Percentiles rank a stretch among this genome's conserved stretches.
phyloP scores from a whole-genome alignment of 345 rosid genomes.

The Melaleuca alternifolia region DNA sequence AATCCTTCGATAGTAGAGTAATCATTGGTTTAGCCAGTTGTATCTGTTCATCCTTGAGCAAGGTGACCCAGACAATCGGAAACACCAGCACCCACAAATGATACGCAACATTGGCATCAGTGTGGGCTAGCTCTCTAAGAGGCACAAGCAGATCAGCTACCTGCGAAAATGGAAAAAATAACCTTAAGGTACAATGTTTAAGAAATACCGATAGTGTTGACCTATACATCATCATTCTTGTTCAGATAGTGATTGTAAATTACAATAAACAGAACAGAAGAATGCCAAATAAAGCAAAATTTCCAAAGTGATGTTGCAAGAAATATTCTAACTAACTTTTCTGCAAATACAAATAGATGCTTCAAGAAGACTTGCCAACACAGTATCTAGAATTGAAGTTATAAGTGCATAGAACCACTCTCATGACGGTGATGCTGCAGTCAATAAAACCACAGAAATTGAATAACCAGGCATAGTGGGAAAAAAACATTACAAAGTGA shows the following conservation, averaged over 20 bases:
- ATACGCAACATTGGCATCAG: conserved; percentile 92
- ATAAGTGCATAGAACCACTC: neutral
- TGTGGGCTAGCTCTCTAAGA: conserved; percentile 89
- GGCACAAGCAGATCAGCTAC: conserved; percentile 88
- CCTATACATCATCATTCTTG: neutral
- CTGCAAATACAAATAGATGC: neutral
- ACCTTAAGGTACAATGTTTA: neutral
- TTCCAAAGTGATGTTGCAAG: neutral
- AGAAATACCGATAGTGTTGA: neutral
- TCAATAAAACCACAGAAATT: neutral
- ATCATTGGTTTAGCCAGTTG: conserved; percentile 88
- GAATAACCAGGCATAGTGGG: neutral
- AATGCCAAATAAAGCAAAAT: neutral
- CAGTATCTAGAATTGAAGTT: neutral
- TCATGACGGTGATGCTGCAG: neutral
- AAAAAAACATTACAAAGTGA: neutral
- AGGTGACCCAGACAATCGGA: conserved; percentile 95
- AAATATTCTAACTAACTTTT: neutral
- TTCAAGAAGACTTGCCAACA: neutral
- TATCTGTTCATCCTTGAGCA: conserved; percentile 82
- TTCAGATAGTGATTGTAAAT: neutral
- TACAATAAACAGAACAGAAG: neutral
- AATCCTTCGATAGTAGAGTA: conserved; percentile 72
- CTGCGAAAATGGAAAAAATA: conserved; percentile 18
- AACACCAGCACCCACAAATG: conserved; percentile 98